phyloP scores from a whole-genome alignment of 2,329 filamentous ascomycete genomes.

The Fusarium lyarnte region DNA sequence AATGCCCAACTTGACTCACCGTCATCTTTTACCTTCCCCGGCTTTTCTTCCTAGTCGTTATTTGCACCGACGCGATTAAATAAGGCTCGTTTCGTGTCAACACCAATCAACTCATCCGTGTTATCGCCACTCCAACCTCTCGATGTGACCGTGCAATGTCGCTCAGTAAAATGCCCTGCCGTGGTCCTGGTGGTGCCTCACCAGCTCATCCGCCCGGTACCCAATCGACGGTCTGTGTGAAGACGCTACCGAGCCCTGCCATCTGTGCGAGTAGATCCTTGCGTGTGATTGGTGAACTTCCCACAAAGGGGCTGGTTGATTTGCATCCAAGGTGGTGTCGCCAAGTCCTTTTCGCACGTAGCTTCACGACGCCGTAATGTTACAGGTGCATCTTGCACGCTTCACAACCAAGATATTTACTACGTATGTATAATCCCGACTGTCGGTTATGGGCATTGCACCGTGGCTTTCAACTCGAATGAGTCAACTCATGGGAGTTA shows the following conservation, averaged over 20 bases:
- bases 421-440: background rate
- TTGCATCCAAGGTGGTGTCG: constrained; percentile 25
- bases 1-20: constrained; percentile 30
- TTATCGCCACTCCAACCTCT: constrained; percentile 30
- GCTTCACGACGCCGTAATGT: constrained; percentile 30
- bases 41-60: constrained; percentile 11
- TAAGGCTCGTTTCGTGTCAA: background rate
- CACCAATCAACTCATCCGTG: constrained; percentile 4
- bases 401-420: background rate
- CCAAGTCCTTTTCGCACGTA: constrained; percentile 29
- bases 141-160: constrained; percentile 14
- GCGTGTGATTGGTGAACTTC: constrained; percentile 19
- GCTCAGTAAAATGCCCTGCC: constrained; percentile 10
- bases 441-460: background rate
- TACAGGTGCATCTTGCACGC: constrained; percentile 14
- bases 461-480: background rate
- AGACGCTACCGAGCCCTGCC: constrained; percentile 25
- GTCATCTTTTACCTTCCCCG: constrained; percentile 14
- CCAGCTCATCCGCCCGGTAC: constrained; percentile 22
- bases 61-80: constrained; percentile 14
- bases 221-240: constrained; percentile 33
- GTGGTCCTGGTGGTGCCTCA: constrained; percentile 11
- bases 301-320: background rate
- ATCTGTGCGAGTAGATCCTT: constrained; percentile 4
- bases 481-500: background rate